Evolutionary conservation across 192 early-diverging fungal species (phyloP), one percentile per base, ranked within the genome.

Genomic region (Chytriomyces sp.): DNA sequence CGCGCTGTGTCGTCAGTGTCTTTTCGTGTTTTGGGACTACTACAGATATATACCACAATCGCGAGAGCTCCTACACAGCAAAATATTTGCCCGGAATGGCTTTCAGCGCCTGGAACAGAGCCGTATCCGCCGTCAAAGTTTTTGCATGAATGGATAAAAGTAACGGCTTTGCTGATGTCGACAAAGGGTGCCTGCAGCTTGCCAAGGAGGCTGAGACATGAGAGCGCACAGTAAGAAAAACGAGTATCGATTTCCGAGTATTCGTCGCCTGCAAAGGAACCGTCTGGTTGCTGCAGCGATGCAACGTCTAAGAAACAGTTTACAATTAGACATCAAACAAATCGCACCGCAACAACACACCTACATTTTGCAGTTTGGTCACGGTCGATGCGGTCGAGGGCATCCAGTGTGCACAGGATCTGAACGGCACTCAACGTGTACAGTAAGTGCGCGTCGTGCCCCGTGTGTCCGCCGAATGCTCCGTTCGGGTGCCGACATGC

Each of bases 101-200:
- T 94, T 82, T 98, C 97, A 13, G 93, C 94, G 10, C 95, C 95
- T 0, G 94, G 94, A 26, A 86, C 83, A 64, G 86, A 94, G 7
- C 97, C 97, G 79, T 94, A 99, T 11, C 95, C 97, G 50, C 97
- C 97, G 81, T 99, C 96, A 84, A 95, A 97, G 84, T 99, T 99
- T 70, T 90, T 91, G 77, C 96, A 97, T 20, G 77, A 28, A 6
- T 89, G 73, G 28, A 98, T 83, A 76, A 90, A 98, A 45, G 86
- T 85, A 5, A 93, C 90, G 2, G 93, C 88, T 26, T 87, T 89
- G 26, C 79, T 57, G 20, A 92, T 61, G 49, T 95, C 84, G 18
- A 96, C 83, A 47, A 49, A 75, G 8, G 53, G 53, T 6, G 82
- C 82, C 44, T 92, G 89, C 47, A 95, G 77, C 7, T 89, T 78